These are phyloP conservation scores for Guadua angustifolia DNA, from an alignment of 176 grass and related monocot genomes.

Conservation along the genomic window DNA sequence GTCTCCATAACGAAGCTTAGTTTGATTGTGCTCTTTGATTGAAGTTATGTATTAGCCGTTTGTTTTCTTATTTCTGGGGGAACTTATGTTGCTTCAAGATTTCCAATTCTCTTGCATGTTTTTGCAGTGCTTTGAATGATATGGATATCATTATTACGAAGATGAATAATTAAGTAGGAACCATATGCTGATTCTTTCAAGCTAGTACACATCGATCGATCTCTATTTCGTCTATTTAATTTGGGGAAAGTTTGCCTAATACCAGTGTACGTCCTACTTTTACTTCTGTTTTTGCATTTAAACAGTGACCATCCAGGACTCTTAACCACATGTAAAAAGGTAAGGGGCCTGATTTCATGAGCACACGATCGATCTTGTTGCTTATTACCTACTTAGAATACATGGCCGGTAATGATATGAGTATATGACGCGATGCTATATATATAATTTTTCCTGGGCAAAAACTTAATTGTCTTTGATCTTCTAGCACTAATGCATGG, in stretches of 20 bases:
- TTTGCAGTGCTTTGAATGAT: neutral
- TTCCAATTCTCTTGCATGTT: neutral
- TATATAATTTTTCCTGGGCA: neutral
- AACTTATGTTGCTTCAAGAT: neutral
- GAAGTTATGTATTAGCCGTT: neutral
- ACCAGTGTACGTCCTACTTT: neutral
- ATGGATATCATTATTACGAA: neutral
- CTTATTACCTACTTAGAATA: conserved; percentile 2
- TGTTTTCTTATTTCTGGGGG: conserved; percentile 12
- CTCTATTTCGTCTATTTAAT: neutral
- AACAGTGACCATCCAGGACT: neutral
- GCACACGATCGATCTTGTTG: conserved; percentile 3
- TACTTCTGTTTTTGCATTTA: neutral
- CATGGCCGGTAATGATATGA: neutral
- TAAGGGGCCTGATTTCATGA: conserved; percentile 18
- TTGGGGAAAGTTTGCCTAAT: neutral
- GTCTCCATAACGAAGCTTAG: conserved; percentile 10
- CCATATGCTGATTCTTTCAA: conserved; percentile 13
- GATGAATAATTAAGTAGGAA: neutral
- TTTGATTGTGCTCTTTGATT: neutral
- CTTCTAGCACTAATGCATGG: neutral
- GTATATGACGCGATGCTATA: neutral
- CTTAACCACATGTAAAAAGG: neutral
- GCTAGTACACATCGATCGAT: neutral
- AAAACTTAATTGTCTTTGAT: neutral